Evolutionary conservation across 345 rosid genomes (phyloP), one percentile per base, ranked within the genome.

Genomic region (Arabis alpina): DNA sequence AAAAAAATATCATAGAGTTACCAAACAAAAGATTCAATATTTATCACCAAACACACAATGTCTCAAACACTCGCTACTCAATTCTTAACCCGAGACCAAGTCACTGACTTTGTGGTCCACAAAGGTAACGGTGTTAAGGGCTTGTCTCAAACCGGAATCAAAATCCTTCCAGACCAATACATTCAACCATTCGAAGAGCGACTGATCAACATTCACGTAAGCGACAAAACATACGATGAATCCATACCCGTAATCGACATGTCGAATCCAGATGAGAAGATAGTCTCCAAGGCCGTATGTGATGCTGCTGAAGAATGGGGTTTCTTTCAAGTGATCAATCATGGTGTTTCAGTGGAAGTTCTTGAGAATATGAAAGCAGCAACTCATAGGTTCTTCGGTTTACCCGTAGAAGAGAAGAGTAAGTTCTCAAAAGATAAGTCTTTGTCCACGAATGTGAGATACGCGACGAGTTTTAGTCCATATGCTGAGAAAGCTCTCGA

Each of bases 301-400:
- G 76, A 82, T 3, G 85, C 85, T 10, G 81, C 81, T 0, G 80
- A 74, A 58, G 43, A 63, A 28, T 79, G 77, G 77, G 83, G 85
- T 2, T 77, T 71, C 66, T 79, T 82, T 28, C 85, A 82, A 19
- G 64, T 79, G 8, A 66, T 79, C 8, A 77, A 76, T 42, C 85
- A 79, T 30, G 80, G 82, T 0, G 73, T 79, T 2, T 55, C 81
- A 0, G 2, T 71, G 9, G 63, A 82, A 27, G 75, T 79, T 11
- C 67, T 82, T 5, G 64, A 71, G 0, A 57, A 63, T 28, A 60
- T 79, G 7, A 57, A 70, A 54, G 45, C 43, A 10, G 82, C 85
- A 0, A 63, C 81, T 2, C 67, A 67, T 5, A 32, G 66, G 11
- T 77, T 82, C 61, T 79, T 79, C n/a, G 68, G 37, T 19, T 10